Percentiles rank a stretch among this genome's conserved stretches.
phyloP scores from a whole-genome alignment of 2,329 filamentous ascomycete genomes.

The Venturia pyrina region DNA sequence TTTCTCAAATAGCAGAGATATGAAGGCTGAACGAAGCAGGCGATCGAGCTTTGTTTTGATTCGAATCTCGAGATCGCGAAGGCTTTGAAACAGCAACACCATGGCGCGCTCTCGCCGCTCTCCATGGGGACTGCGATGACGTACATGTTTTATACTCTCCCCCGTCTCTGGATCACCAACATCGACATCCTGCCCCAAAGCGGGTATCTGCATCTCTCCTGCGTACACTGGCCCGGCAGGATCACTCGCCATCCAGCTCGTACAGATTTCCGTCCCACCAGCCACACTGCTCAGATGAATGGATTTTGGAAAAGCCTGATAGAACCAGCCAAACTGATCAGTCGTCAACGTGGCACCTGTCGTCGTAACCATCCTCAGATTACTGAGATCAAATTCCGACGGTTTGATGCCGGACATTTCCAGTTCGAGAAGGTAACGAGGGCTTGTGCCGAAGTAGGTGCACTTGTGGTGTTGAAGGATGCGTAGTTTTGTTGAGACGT shows the following conservation, averaged over 20 bases:
- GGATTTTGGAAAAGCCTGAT: conserved; percentile 27
- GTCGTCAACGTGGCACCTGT: conserved; percentile 34
- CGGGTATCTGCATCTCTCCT: conserved; percentile 37
- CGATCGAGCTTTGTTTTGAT: background rate
- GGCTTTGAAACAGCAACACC: background rate
- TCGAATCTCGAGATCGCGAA: background rate
- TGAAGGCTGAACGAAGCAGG: background rate
- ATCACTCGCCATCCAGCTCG: conserved; percentile 34
- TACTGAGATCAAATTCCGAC: conserved; percentile 27
- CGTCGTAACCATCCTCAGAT: conserved; percentile 34
- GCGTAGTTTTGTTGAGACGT: conserved; percentile 16
- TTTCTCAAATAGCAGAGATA: background rate
- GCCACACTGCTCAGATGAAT: conserved; percentile 33
- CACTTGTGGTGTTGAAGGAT: conserved; percentile 15
- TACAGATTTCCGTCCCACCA: conserved; percentile 39
- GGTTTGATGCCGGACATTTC: conserved; percentile 27
- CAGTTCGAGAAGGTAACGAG: conserved; percentile 36
- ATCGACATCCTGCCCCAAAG: conserved; percentile 38
- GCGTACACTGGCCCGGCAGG: conserved; percentile 33
- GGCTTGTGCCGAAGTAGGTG: conserved; percentile 35
- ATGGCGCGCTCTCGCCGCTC: too few relatives aligned
- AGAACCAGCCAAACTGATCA: conserved; percentile 37
- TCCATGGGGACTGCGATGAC: background rate
- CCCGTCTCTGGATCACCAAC: conserved; percentile 31
- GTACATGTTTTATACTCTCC: conserved; percentile 20